Conservation (phyloP, 2,329 filamentous ascomycete genomes). For the Ophidiomyces ophidiicola region DNA sequence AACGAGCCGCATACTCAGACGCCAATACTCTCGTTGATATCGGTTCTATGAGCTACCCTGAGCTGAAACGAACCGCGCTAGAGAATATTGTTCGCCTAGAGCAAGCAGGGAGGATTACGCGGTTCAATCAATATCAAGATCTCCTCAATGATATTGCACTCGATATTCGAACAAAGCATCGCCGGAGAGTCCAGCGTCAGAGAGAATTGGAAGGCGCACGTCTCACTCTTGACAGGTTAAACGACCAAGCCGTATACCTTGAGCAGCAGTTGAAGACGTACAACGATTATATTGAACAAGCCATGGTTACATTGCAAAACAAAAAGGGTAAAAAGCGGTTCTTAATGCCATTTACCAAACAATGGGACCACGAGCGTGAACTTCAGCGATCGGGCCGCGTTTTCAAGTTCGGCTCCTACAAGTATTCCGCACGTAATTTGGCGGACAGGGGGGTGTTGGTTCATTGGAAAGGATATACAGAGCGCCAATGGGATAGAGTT, state of each 20-base stretch:
- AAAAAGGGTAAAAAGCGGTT: conserved; percentile 94
- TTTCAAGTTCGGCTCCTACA: conserved; percentile 95
- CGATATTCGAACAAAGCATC: conserved; percentile 94
- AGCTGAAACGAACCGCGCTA: conserved; percentile 82
- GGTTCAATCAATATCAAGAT: conserved; percentile 88
- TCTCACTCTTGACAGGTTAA: conserved; percentile 37
- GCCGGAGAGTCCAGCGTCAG: conserved; percentile 78
- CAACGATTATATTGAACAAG: conserved; percentile 98
- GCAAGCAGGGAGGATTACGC: conserved; percentile 70
- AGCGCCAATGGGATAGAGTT: conserved; percentile 78
- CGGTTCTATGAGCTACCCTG: conserved; percentile 75
- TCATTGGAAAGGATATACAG: conserved; percentile 71
- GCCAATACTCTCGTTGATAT: conserved; percentile 74
- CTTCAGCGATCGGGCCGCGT: conserved; percentile 83
- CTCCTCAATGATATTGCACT: conserved; percentile 94
- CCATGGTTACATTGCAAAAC: conserved; percentile 91
- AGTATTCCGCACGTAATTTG: conserved; percentile 82
- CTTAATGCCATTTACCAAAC: conserved; percentile 90
- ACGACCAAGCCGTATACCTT: conserved; percentile 67
- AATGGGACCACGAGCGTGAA: conserved; percentile 97
- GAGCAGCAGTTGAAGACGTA: conserved; percentile 95
- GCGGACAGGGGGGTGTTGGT: conserved; percentile 91
- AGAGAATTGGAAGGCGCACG: conserved; percentile 62
- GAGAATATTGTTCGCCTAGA: conserved; percentile 90
- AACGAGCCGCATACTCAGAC: conserved; percentile 79